phyloP scores from a whole-genome alignment of 495 filamentous ascomycete genomes.

The Penicillium pancosmium region DNA sequence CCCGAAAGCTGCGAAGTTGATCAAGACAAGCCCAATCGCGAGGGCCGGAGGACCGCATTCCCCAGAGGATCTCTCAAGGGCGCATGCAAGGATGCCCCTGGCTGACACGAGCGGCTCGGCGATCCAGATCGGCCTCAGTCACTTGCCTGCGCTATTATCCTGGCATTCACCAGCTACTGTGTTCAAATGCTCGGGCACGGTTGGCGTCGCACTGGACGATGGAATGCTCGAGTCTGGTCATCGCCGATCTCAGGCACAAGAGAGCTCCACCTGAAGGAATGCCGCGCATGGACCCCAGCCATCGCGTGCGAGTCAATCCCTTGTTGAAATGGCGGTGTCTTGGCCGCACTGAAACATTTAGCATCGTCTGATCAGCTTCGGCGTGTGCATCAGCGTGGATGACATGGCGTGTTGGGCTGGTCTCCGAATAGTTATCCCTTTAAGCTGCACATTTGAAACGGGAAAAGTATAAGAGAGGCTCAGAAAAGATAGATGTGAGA shows the following conservation, averaged over 20 bases:
- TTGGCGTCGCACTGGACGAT: neutral
- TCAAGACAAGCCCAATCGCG: conserved; percentile 22
- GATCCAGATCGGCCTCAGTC: neutral
- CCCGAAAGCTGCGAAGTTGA: conserved; percentile 5
- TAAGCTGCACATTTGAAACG: neutral
- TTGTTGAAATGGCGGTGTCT: conserved; percentile 6
- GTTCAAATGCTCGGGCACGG: neutral
- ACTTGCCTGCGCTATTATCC: neutral
- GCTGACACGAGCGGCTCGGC: conserved; percentile 1
- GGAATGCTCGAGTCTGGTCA: neutral
- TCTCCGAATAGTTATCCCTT: neutral
- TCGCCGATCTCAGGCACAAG: neutral
- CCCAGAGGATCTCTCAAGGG: conserved; percentile 20
- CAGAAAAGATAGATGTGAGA: neutral
- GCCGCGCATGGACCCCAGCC: neutral
- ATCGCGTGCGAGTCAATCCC: neutral
- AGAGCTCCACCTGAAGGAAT: conserved; percentile 6
- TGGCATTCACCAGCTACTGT: neutral
- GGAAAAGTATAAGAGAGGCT: neutral
- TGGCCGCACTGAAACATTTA: neutral
- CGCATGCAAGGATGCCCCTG: conserved; percentile 28
- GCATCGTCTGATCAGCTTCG: neutral
- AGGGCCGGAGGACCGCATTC: conserved; percentile 15
- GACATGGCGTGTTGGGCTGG: neutral
- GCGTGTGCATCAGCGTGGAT: neutral